A percentile compares a stretch with the other conserved stretches of the same genome.
phyloP scores from a whole-genome alignment of 768 basidiomycete species.

The Amanita phalloides region DNA sequence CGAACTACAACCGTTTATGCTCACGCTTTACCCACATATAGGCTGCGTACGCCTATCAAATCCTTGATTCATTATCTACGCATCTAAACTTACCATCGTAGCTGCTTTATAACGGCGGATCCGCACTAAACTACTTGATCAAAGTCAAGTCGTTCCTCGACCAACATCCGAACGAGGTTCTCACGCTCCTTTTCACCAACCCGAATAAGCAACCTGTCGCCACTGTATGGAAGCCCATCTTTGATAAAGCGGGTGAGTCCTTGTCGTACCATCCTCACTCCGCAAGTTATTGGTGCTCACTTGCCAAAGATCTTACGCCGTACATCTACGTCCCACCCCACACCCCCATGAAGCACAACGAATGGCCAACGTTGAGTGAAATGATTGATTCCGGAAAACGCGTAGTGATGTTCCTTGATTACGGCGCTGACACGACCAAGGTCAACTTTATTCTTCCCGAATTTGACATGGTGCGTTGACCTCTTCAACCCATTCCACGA shows the following conservation, averaged over 20 bases:
- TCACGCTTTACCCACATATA: constrained; percentile 7
- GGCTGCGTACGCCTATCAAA: constrained; percentile 22
- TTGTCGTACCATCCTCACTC: neutral
- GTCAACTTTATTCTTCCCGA: constrained; percentile 46
- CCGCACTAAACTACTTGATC: constrained; percentile 35
- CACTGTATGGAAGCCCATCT: constrained; percentile 40
- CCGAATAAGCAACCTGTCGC: constrained; percentile 41
- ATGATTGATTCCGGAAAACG: constrained; percentile 49
- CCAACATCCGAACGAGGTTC: constrained; percentile 52
- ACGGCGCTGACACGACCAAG: constrained; percentile 27
- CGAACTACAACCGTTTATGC: no score
- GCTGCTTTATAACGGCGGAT: constrained; percentile 45
- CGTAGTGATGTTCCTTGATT: constrained; percentile 54
- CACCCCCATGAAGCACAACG: constrained; percentile 26
- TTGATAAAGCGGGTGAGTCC: constrained; percentile 34
- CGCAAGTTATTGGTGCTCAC: neutral
- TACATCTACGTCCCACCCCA: constrained; percentile 42
- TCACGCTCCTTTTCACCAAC: constrained; percentile 61
- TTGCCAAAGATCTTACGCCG: constrained; percentile 25
- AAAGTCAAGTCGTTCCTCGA: constrained; percentile 45
- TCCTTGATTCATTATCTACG: neutral
- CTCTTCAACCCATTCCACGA: neutral
- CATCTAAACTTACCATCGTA: constrained; percentile 8
- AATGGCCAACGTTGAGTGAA: constrained; percentile 56
- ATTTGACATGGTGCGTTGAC: constrained; percentile 35